Percentiles rank a stretch among this genome's conserved stretches.
phyloP scores from a whole-genome alignment of 1,284 basidiomycete genomes.

The Cystobasidium sp. region DNA sequence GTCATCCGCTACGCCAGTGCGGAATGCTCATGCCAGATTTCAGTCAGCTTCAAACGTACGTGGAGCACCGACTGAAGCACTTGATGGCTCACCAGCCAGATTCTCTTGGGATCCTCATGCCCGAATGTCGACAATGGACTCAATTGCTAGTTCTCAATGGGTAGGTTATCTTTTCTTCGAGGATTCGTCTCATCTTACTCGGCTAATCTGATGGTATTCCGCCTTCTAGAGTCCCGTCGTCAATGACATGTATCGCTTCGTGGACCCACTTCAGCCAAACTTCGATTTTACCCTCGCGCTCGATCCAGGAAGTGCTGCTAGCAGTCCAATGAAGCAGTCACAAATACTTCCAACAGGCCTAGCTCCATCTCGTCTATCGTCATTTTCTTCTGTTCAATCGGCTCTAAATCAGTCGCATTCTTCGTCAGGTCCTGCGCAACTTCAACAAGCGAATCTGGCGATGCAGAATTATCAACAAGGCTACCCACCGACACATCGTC shows the following conservation, averaged over 20 bases:
- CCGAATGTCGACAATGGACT: constrained; percentile 27
- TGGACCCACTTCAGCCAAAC: constrained; percentile 24
- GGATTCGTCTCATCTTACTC: no score
- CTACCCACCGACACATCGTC: background rate
- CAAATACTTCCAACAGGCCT: background rate
- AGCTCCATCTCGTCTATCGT: background rate
- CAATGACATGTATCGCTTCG: constrained; percentile 21
- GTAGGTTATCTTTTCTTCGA: background rate
- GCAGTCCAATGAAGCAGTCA: background rate
- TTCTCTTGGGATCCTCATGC: constrained; percentile 17
- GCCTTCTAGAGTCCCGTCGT: constrained; percentile 16
- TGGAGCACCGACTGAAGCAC: constrained; percentile 21
- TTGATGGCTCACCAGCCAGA: constrained; percentile 15
- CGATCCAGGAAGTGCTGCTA: background rate
- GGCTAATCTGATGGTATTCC: background rate
- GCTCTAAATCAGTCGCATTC: background rate
- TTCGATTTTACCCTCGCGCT: background rate
- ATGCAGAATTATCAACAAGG: background rate
- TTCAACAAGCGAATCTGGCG: background rate
- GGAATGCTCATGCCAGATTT: constrained; percentile 7
- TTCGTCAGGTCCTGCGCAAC: background rate
- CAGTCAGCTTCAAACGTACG: constrained; percentile 31
- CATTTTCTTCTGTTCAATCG: background rate
- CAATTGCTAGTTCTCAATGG: constrained; percentile 28
- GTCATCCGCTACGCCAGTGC: background rate